Conservation (phyloP, 306 rosid genomes). For the Trifolium fragiferum region DNA sequence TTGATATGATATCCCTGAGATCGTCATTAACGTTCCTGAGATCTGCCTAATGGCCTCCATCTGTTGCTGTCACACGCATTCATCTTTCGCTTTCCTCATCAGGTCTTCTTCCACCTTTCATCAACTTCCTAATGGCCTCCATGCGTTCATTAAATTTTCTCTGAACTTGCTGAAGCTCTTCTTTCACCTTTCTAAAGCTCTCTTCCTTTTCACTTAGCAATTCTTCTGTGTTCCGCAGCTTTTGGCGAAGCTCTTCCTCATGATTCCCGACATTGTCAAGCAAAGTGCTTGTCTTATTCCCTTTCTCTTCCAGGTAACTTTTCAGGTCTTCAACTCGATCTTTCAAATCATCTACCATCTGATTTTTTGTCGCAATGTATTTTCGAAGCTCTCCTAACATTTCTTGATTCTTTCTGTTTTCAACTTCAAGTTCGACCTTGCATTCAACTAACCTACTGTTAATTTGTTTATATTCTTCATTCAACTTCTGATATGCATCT, state of each 20-base stretch:
- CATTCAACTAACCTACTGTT: conserved; percentile 58
- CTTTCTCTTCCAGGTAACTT: conserved; percentile 79
- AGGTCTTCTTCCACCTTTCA: too few relatives aligned
- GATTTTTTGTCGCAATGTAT: conserved; percentile 57
- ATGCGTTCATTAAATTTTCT: too few relatives aligned
- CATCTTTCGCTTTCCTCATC: conserved; percentile 54
- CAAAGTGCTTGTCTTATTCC: conserved; percentile 60
- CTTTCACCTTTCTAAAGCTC: conserved; percentile 59
- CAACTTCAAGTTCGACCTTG: conserved; percentile 55
- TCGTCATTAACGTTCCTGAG: conserved; percentile 47
- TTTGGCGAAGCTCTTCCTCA: conserved; percentile 97
- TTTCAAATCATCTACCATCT: conserved; percentile 66
- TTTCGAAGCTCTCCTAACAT: conserved; percentile 55
- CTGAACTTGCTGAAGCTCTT: conserved; percentile 65
- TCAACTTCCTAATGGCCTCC: too few relatives aligned
- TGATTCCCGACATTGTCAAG: conserved; percentile 64
- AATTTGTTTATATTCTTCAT: conserved; percentile 58
- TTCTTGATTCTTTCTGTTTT: conserved; percentile 66
- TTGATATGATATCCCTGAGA: conserved; percentile 71
- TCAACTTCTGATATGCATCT: conserved; percentile 60
- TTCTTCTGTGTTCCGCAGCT: conserved; percentile 95
- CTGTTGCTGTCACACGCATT: conserved; percentile 41
- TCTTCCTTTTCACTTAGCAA: conserved; percentile 81
- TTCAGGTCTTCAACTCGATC: conserved; percentile 62
- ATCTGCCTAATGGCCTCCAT: conserved; percentile 85